Base-by-base conservation (phyloP, 2,329 filamentous ascomycete species). In the Paecilomyces fulvus region DNA sequence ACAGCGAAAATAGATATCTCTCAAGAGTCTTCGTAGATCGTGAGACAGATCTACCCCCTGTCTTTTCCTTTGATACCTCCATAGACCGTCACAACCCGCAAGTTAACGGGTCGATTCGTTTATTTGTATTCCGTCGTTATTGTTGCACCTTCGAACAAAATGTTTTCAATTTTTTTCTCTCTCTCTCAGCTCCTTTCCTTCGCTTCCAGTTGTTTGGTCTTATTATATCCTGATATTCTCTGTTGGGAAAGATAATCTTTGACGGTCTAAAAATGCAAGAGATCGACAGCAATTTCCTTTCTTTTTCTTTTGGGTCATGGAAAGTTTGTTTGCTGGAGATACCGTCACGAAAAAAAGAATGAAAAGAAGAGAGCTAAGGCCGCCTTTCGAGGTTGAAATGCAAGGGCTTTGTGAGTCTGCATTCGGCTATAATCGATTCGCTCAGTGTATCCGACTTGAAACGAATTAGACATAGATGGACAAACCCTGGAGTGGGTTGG, bases 1-100 rank as follows among this genome's bases (percentile, higher is more conserved):
- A 43, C 8, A 20, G 14, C 37, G n/a, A 43, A 43, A 43, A 43
- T 43, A 43, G 37, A 43, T 43, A 43, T 43, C 37, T 31, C 30
- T 43, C 37, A 43, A 43, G 37, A 43, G 37, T 49, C 48, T 21
- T 49, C 28, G 51, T 63, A 61, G 64, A 63, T 65, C 58, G 7
- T 28, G 25, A 58, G 58, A 59, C 57, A 61, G 61, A 60, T 60
- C 59, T 61, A 64, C 60, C 59, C 61, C 62, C 65, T 61, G 61
- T 68, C 60, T 57, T 61, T 64, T 61, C 56, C 63, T 62, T 56
- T 58, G 61, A 67, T 68, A 65, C 65, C 61, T 63, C 37, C 61
- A 68, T 68, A 67, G 66, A 68, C 58, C 61, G 51, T 48, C 55
- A 57, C 53, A 59, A 60, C 58, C 63, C 55, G 65, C 58, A 60